Evolutionary conservation across 768 basidiomycete species (phyloP).

Genomic region (Russula compacta): DNA sequence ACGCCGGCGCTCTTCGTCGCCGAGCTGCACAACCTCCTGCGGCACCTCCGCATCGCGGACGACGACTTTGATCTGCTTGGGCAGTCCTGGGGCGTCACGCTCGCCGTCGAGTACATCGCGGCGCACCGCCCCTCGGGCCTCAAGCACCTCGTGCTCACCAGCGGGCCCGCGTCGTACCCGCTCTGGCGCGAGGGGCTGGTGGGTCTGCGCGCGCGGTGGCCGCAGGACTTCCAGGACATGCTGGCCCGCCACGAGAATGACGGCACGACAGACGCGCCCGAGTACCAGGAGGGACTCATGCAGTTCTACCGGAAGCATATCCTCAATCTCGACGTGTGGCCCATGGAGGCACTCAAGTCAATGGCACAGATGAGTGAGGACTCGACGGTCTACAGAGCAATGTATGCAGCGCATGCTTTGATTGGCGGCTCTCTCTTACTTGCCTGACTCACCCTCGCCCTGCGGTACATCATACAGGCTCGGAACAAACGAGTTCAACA

Average conservation of each 20-base stretch:
- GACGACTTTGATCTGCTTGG: slow-evolving; percentile 37
- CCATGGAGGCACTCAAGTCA: slow-evolving; percentile 22
- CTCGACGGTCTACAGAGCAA: slow-evolving; percentile 30
- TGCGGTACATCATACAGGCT: background rate
- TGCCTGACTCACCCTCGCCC: background rate
- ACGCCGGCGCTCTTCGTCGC: slow-evolving; percentile 40
- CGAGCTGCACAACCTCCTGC: slow-evolving; percentile 37
- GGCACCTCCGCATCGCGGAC: slow-evolving; percentile 36
- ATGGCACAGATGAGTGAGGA: slow-evolving; percentile 27
- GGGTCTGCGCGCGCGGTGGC: slow-evolving; percentile 25
- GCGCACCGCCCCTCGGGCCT: slow-evolving; percentile 27
- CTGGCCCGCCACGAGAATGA: slow-evolving; percentile 26
- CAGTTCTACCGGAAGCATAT: slow-evolving; percentile 26
- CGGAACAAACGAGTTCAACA: background rate
- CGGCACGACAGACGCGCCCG: slow-evolving; percentile 25
- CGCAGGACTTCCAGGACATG: slow-evolving; percentile 27
- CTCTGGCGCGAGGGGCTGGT: slow-evolving; percentile 24
- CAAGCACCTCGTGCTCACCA: slow-evolving; percentile 26
- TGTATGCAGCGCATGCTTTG: slow-evolving; percentile 21
- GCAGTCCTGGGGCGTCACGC: slow-evolving; percentile 39
- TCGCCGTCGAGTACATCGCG: slow-evolving; percentile 29
- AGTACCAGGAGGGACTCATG: slow-evolving; percentile 26
- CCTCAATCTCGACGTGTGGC: slow-evolving; percentile 25
- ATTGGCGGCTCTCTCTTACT: background rate
- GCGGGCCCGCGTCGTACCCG: slow-evolving; percentile 25